Conservation (phyloP, 2,329 filamentous ascomycete genomes). For the Tolypocladium ophioglossoides region DNA sequence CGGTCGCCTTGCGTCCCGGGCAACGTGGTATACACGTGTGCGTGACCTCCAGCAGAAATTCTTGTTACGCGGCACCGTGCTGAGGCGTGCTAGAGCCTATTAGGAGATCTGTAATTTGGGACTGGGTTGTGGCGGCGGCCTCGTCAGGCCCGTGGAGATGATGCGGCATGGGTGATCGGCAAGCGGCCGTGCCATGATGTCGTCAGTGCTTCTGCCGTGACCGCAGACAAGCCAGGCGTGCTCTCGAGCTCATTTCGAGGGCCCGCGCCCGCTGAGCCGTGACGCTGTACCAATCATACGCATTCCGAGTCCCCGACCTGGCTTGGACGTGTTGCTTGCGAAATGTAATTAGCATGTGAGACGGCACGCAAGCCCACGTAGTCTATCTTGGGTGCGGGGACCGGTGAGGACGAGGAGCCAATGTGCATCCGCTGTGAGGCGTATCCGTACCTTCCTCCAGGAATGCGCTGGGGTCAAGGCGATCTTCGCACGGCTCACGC, state of each 20-base stretch:
- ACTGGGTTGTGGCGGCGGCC: not conserved
- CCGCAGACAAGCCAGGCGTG: not conserved
- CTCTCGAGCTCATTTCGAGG: not conserved
- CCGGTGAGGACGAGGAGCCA: conserved; percentile 11
- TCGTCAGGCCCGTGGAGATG: not conserved
- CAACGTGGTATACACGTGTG: conserved; percentile 2
- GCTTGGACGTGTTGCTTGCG: not conserved
- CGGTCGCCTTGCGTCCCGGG: not conserved
- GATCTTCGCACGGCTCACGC: conserved; percentile 3
- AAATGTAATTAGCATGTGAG: not conserved
- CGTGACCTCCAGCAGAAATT: not conserved
- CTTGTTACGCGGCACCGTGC: not conserved
- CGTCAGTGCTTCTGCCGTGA: not conserved
- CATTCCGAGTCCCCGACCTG: not conserved
- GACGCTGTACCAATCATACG: not conserved
- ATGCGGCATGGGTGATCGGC: too few species aligned
- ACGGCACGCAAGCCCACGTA: conserved; percentile 1
- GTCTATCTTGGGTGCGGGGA: conserved; percentile 8
- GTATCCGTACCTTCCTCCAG: not conserved
- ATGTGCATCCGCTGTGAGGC: conserved; percentile 3
- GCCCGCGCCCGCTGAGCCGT: not conserved
- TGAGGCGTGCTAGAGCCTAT: not conserved
- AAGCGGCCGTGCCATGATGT: not conserved
- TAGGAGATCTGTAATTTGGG: not conserved
- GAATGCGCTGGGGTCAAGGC: not conserved